phyloP scores from a whole-genome alignment of 176 grass and related monocot genomes.

The Oryza meridionalis region DNA sequence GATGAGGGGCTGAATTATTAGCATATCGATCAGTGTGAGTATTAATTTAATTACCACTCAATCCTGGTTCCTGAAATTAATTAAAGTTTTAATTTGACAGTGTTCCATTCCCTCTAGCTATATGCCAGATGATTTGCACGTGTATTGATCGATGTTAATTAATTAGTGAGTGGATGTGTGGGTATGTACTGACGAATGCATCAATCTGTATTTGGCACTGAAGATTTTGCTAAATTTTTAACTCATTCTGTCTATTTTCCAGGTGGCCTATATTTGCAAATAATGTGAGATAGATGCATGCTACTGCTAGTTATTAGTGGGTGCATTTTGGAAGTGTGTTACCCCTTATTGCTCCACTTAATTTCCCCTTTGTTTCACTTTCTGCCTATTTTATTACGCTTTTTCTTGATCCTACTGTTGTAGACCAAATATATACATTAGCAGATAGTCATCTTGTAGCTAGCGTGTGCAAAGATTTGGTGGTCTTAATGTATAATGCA shows the following conservation, averaged over 20 bases:
- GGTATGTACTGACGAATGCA: background rate
- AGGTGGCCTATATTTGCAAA: background rate
- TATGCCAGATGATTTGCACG: no score
- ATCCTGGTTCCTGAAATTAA: background rate
- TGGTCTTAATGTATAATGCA: background rate
- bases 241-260: background rate
- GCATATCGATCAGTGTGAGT: no score
- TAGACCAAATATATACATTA: constrained; percentile 5
- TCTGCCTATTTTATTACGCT: background rate
- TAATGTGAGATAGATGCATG: background rate
- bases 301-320: background rate
- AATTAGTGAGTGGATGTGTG: background rate
- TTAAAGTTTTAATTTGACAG: no score
- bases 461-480: background rate
- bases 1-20: no score
- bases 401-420: background rate
- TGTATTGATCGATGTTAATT: no score
- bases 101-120: no score
- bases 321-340: background rate
- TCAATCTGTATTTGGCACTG: background rate
- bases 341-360: background rate
- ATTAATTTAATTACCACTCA: background rate
- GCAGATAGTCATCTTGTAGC: background rate
- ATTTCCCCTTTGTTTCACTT: background rate
- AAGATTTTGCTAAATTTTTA: background rate